Base-by-base conservation (phyloP, 2,329 filamentous ascomycete genomes). In the Fusarium sp. region DNA sequence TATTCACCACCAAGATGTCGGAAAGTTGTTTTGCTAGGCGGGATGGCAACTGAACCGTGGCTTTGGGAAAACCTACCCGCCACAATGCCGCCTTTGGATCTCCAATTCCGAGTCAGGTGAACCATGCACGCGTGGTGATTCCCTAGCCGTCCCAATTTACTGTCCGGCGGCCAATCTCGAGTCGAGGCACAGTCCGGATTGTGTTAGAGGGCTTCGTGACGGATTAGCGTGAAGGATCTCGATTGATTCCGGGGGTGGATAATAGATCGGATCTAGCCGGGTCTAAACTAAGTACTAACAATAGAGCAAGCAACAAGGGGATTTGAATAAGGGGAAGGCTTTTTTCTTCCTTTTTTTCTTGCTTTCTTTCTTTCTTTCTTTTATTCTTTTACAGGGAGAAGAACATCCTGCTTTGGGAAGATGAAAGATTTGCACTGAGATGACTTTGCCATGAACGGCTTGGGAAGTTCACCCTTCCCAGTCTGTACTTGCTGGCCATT, bases 201-300 rank as follows among this genome's bases (percentile, higher is more conserved):
- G 27, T 36, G 31, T 39, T 36, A 22, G 35, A 38, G 49, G 25
- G 50, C 18, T 41, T 39, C 25, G 20, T 31, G 44, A 54, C n/a
- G 27, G 36, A 12, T 41, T 52, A 59, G 62, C 25, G 58, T 42
- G 20, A 38, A 61, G 50, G 52, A 52, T 69, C 42, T 65, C 25
- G 53, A 31, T 54, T 49, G 36, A 33, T 68, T 59, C 41, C 20
- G 54, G 57, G 44, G 36, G 53, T 65, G 54, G 64, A 35, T 39
- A 46, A 38, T 36, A 39, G 44, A 22, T 35, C 45, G 42, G 53
- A 33, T 45, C 35, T 46, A 54, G 52, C 47, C 53, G 64, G 42
- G 53, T 54, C 46, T 53, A 54, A 29, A 15, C 46, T 53, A 54
- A 29, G 25, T 45, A 25, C 41, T 25, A 38, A 38, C 25, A 57